Evolutionary conservation across 2,329 filamentous ascomycete species (phyloP), one percentile per base, ranked within the genome.

Genomic region (Ophiostoma quercus): DNA sequence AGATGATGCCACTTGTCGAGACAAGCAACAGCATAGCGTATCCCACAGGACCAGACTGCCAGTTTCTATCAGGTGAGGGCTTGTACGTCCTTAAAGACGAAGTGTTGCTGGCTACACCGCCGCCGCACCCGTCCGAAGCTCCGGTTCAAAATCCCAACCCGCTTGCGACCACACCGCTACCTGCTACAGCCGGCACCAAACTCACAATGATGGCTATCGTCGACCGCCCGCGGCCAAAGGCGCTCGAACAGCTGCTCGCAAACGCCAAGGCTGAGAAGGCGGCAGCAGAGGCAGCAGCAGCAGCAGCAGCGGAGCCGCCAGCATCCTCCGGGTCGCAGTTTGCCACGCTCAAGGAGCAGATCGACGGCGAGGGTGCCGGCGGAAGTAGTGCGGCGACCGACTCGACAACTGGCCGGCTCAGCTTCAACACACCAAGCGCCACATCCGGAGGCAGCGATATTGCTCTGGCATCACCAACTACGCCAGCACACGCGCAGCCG

Each of bases 1-100:
- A 89, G 78, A 84, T 88, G 68, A 84, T 87, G 51, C 90, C 91
- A 51, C 87, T 96, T 79, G 90, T 97, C 76, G 95, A 99, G 84
- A 97, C 94, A 69, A 96, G 95, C 80, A 99, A 98, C 78, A 90
- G 88, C 54, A 82, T 99, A 72, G 88, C 87, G 70, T 90, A 91
- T 75, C 94, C 92, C 32, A 88, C 88, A 47, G 92, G 92, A 5
- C 87, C 91, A 32, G 94, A 97, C 75, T 92, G 92, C 79, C 92
- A 96, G 78, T 89, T 99, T 74, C 88, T 97, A 62, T 93, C 94
- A 66, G 95, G 94, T 79, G 95, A 99, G 88, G 95, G 93, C 92
- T 81, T 74, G 77, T 41, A 54, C 77, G 85, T 91, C 29, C 86
- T 98, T 62, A 90, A 93, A 78, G 94, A 99, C 80, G 92, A 97